These are phyloP conservation scores for Geotrichum klebahnii DNA, from an alignment of 1,139 yeast species.

Conservation along the genomic window DNA sequence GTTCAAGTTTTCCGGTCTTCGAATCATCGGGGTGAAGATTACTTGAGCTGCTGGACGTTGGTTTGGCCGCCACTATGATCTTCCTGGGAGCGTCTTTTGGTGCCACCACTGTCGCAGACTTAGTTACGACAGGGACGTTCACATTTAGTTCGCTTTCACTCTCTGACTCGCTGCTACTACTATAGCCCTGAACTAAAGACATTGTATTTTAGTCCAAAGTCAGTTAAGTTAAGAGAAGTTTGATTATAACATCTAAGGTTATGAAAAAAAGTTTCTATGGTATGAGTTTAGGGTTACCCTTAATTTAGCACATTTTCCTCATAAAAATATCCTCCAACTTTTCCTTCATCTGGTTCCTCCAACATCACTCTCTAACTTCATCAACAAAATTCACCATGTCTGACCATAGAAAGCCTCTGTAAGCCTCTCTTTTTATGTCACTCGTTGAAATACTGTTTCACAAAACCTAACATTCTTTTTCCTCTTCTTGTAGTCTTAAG, in stretches of 20 bases:
- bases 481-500: slow-evolving; percentile 26
- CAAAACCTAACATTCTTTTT: too few species aligned
- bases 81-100: slow-evolving; percentile 13
- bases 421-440: neutral
- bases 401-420: slow-evolving; percentile 16
- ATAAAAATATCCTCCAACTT: too few species aligned
- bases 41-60: neutral
- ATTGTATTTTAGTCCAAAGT: slow-evolving; percentile 8
- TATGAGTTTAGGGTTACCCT: slow-evolving; percentile 5
- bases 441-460: neutral
- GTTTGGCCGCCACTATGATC: slow-evolving; percentile 16
- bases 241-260: too few species aligned
- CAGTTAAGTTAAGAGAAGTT: neutral
- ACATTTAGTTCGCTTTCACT: slow-evolving; percentile 4
- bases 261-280: too few species aligned
- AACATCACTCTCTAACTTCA: too few species aligned
- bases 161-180: slow-evolving; percentile 23
- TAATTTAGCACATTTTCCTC: neutral
- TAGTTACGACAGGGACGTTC: neutral
- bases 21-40: neutral
- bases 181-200: slow-evolving; percentile 29
- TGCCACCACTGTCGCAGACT: slow-evolving; percentile 1
- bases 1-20: neutral
- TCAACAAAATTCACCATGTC: slow-evolving; percentile 14
- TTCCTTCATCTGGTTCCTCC: slow-evolving; percentile 6